A percentile compares a stretch with the other conserved stretches of the same genome.
These are phyloP conservation scores for slime mould (Dictyostelium discoideum) DNA, from an alignment of 78 protist species.

Conservation along the genomic window DNA sequence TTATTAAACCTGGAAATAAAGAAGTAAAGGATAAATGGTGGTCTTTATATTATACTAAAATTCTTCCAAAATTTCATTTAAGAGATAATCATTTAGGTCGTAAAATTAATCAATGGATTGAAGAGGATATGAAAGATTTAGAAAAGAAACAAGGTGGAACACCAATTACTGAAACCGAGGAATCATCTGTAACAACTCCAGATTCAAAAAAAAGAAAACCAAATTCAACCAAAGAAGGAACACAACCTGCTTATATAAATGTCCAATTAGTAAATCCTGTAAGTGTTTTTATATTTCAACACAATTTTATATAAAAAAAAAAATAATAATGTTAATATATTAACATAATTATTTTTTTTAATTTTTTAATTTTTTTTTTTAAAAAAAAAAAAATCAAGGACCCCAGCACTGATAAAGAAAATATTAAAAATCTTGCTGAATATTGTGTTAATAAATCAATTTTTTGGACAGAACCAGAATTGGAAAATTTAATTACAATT, in stretches of 20 bases:
- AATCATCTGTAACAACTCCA: background rate
- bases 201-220: conserved; percentile 44
- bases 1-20: conserved; percentile 56
- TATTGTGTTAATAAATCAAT: conserved; percentile 47
- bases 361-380: too few relatives aligned
- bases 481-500: background rate
- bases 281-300: too few relatives aligned
- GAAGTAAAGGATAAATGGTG: conserved; percentile 72
- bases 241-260: conserved; percentile 49
- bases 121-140: conserved; percentile 62
- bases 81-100: conserved; percentile 62
- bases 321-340: too few relatives aligned
- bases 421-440: background rate
- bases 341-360: too few relatives aligned
- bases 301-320: too few relatives aligned
- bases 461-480: conserved; percentile 30
- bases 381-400: background rate
- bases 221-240: conserved; percentile 54
- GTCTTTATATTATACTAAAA: conserved; percentile 51
- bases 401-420: background rate
- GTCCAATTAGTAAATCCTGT: conserved; percentile 46
- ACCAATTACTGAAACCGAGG: background rate
- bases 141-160: conserved; percentile 24
- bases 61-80: conserved; percentile 44
- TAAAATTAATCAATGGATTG: conserved; percentile 70